A percentile compares a stretch with the other conserved stretches of the same genome.
These are phyloP conservation scores for Akebia trifoliata DNA, from an alignment of 164 flowering plant genomes.

Conservation along the genomic window DNA sequence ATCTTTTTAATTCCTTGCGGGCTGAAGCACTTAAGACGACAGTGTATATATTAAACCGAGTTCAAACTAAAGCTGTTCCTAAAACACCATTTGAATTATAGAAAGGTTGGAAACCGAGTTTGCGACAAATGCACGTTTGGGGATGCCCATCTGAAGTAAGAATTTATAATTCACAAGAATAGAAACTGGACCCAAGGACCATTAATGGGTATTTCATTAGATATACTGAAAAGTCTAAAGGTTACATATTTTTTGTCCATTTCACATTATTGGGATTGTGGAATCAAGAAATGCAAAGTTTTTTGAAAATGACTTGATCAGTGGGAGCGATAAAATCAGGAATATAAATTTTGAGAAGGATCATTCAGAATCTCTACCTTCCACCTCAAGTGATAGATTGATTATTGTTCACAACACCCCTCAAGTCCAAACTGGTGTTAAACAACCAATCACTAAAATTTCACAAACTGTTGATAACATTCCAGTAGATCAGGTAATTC, in stretches of 20 bases:
- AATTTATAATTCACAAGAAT: not conserved
- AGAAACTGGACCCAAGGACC: slow-evolving; percentile 1
- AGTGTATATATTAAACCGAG: slow-evolving; percentile 14
- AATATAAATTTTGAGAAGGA: slow-evolving; percentile 4
- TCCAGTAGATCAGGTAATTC: slow-evolving; percentile 4
- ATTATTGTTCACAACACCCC: slow-evolving; percentile 12
- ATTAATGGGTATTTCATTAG: not conserved
- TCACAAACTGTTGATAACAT: slow-evolving; percentile 11
- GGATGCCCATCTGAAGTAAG: slow-evolving; percentile 12
- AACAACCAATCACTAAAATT: slow-evolving; percentile 12
- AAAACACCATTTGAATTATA: slow-evolving; percentile 20
- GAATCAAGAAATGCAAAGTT: not conserved
- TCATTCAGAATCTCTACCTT: slow-evolving; percentile 7
- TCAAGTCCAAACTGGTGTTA: slow-evolving; percentile 12
- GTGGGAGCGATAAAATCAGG: slow-evolving; percentile 9
- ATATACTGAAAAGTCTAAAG: slow-evolving; percentile 1
- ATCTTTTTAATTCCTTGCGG: not conserved
- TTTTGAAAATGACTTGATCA: slow-evolving; percentile 8
- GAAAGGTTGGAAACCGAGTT: slow-evolving; percentile 5
- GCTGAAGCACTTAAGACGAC: slow-evolving; percentile 7
- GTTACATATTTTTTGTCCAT: slow-evolving; percentile 8
- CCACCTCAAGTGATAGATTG: slow-evolving; percentile 15
- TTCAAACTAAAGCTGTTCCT: slow-evolving; percentile 14
- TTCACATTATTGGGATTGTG: slow-evolving; percentile 11
- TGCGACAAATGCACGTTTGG: slow-evolving; percentile 14